Evolutionary conservation across 148 eudicot genomes (phyloP), one percentile per base, ranked within the genome.

Genomic region (Linanthus parryae): DNA sequence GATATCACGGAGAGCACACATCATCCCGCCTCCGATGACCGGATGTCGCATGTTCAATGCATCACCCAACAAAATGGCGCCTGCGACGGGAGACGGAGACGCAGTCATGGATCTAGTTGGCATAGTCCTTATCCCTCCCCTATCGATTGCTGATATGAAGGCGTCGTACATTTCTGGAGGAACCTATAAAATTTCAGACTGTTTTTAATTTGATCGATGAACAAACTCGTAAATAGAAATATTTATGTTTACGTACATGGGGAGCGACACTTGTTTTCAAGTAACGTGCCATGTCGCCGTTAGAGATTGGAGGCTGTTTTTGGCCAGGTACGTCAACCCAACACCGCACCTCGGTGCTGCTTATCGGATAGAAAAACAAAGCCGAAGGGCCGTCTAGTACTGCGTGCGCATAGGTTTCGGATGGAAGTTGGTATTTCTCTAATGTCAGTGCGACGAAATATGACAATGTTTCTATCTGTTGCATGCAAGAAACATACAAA

Each of bases 31-130:
- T 2, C 49, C 49, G 1, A 28, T 45, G 7, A 45, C 21, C 8
- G 49, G 49, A 24, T 45, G 49, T 4, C 49, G 14, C 49, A 45
- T 45, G 49, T 45, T 45, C 13, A 45, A 45, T 4, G 49, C 49
- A 45, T 45, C 49, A 10, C 49, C 49, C 14, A 45, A 4, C 14
- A 45, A 23, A 8, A 45, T 21, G 29, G 49, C 49, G 8, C 49
- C 49, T 2, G 27, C 24, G 21, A 23, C 23, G 15, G 49, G 49
- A 45, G 21, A 15, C 7, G 49, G 49, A 11, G 15, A 8, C 3
- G 49, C 49, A 0, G 49, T 26, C 49, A 45, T 45, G n/a, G 17
- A 17, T 24, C 49, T 45, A 23, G 12, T 22, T 7, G 29, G 49
- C 49, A 45, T 45, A 10, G 49, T 22, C 14, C 15, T 45, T 45